These are phyloP conservation scores for Fragaria ananassa DNA, from an alignment of 306 rosid species.

Conservation along the genomic window DNA sequence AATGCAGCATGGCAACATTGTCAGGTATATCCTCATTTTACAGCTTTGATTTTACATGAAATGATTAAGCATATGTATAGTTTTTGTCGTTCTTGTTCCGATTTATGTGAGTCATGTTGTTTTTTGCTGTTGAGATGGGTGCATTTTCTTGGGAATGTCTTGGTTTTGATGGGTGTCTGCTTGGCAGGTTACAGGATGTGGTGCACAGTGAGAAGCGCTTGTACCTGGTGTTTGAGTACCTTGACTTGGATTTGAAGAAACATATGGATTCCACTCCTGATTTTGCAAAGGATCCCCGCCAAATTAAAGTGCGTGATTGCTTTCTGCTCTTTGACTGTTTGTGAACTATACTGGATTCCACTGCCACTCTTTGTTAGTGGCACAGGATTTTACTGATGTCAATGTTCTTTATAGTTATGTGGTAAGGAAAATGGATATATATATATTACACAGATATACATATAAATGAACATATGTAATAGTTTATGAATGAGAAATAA, in stretches of 20 bases:
- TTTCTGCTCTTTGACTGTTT: conserved; percentile 10
- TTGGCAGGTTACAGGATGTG: conserved; percentile 81
- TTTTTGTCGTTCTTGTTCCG: neutral
- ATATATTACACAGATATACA: neutral
- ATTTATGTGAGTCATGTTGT: neutral
- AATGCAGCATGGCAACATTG: conserved; percentile 90
- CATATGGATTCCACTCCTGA: conserved; percentile 98
- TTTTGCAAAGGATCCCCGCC: conserved; percentile 75
- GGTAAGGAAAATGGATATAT: neutral
- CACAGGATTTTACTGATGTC: conserved; percentile 29
- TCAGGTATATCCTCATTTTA: conserved; percentile 42
- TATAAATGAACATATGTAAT: neutral
- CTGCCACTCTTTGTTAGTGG: conserved; percentile 15
- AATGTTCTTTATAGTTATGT: neutral
- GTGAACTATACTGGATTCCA: conserved; percentile 13
- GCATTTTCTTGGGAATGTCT: neutral
- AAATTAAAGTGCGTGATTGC: conserved; percentile 61
- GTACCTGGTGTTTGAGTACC: conserved; percentile 93
- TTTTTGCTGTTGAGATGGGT: neutral
- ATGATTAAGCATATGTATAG: neutral
- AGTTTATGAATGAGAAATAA: neutral
- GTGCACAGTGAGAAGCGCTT: conserved; percentile 91
- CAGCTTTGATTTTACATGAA: neutral
- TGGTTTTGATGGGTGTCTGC: conserved; percentile 28
- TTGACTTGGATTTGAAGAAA: conserved; percentile 96